Conservation (phyloP, 1,139 yeast genomes). For the Yamadazyma aaseri region DNA sequence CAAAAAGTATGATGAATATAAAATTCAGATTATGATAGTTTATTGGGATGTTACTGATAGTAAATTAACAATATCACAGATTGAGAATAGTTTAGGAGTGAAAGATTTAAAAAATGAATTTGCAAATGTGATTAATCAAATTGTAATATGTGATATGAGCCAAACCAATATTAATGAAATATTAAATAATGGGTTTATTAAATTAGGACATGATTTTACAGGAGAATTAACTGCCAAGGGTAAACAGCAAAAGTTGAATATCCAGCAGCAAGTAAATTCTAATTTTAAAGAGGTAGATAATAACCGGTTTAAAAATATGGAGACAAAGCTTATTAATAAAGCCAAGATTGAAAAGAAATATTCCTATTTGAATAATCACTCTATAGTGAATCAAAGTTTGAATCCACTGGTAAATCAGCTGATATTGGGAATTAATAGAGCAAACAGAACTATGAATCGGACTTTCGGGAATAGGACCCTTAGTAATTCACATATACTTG, state of each 20-base stretch:
- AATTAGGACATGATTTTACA: constrained; percentile 23
- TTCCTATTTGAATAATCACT: constrained; percentile 35
- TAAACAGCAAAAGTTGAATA: constrained; percentile 8
- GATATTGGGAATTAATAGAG: constrained; percentile 3
- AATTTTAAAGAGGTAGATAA: constrained; percentile 2
- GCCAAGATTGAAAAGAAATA: constrained; percentile 33
- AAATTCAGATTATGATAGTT: constrained; percentile 37
- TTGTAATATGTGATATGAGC: constrained; percentile 40
- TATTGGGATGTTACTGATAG: constrained; percentile 37
- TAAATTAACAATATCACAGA: constrained; percentile 17
- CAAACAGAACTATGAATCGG: constrained; percentile 3
- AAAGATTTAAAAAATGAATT: constrained; percentile 7
- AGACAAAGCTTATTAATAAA: constrained; percentile 24
- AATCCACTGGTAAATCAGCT: constrained; percentile 7
- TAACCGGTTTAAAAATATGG: constrained; percentile 23
- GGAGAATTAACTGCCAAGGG: constrained; percentile 37
- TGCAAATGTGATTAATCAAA: constrained; percentile 13
- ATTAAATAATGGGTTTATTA: constrained; percentile 25
- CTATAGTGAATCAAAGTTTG: constrained; percentile 16
- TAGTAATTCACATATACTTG: constrained; percentile 11
- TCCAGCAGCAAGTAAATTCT: not conserved
- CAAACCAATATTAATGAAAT: constrained; percentile 25
- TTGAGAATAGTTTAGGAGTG: constrained; percentile 20
- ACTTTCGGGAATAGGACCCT: constrained; percentile 2
- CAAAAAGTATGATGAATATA: constrained; percentile 32